Evolutionary conservation across 805 yeast genomes (phyloP).

Genomic region (Cyberlindnera saturnus): DNA sequence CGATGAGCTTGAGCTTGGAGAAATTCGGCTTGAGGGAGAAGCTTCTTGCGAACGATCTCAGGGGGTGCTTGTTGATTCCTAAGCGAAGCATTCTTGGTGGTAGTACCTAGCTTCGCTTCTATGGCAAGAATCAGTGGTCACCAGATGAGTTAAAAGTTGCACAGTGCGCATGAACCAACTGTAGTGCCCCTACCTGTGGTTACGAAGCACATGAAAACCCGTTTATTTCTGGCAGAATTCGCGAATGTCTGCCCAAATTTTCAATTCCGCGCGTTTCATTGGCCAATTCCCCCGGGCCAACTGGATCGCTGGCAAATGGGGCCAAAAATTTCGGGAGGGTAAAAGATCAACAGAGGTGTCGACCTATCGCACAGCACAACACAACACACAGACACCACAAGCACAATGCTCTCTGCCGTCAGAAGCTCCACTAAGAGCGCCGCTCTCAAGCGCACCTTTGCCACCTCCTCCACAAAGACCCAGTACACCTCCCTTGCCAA

Average conservation of each 20-base stretch:
- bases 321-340: background rate
- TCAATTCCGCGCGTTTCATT: conserved; percentile 14
- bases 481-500: conserved; percentile 66
- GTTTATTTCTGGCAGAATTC: background rate
- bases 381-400: background rate
- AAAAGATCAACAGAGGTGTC: background rate
- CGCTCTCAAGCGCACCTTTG: conserved; percentile 41
- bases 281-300: conserved; percentile 4
- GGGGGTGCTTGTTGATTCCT: no score
- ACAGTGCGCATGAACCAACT: no score
- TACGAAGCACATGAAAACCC: background rate
- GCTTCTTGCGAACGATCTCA: background rate
- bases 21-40: conserved; percentile 23
- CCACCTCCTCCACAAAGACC: conserved; percentile 55
- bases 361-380: background rate
- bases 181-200: background rate
- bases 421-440: conserved; percentile 16
- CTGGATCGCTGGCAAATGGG: background rate
- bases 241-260: conserved; percentile 3
- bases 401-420: conserved; percentile 23
- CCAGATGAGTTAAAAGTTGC: no score
- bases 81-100: no score
- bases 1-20: conserved; percentile 37
- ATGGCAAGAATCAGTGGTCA: no score
- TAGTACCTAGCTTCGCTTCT: no score